Evolutionary conservation across 495 filamentous ascomycete species (phyloP).

Genomic region (Bathelium albidoporum): DNA sequence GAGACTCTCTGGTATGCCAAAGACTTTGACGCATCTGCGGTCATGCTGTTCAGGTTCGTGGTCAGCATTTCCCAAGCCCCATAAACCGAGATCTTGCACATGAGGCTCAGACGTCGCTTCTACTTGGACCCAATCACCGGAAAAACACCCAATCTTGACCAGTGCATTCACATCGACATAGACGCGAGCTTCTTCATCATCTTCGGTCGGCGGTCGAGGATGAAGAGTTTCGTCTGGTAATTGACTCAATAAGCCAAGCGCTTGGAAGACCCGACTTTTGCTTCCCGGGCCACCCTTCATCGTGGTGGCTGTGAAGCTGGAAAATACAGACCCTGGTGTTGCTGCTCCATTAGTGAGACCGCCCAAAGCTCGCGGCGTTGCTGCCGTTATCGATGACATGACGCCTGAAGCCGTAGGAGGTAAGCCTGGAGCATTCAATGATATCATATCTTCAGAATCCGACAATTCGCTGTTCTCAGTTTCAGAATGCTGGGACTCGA

Average conservation of each 20-base stretch:
- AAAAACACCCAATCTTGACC: conserved; percentile 86
- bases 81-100: conserved; percentile 28
- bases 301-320: conserved; percentile 69
- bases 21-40: conserved; percentile 76
- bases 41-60: conserved; percentile 39
- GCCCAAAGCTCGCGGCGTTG: conserved; percentile 59
- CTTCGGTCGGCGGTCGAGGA: conserved; percentile 71
- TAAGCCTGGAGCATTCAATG: conserved; percentile 66
- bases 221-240: conserved; percentile 73
- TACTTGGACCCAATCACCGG: conserved; percentile 92
- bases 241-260: conserved; percentile 59
- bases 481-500: conserved; percentile 27
- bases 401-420: conserved; percentile 55
- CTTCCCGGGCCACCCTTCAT: conserved; percentile 51
- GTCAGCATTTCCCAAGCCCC: conserved; percentile 38
- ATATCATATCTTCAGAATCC: conserved; percentile 46
- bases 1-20: conserved; percentile 63
- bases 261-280: conserved; percentile 57
- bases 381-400: conserved; percentile 59
- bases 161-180: conserved; percentile 81
- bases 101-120: conserved; percentile 61
- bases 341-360: conserved; percentile 55
- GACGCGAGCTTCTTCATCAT: conserved; percentile 76
- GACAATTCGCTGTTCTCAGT: conserved; percentile 31
- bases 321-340: conserved; percentile 77